Evolutionary conservation across 1,284 basidiomycete genomes (phyloP), one percentile per base, ranked within the genome.

Genomic region (Porogramme epimiltina): DNA sequence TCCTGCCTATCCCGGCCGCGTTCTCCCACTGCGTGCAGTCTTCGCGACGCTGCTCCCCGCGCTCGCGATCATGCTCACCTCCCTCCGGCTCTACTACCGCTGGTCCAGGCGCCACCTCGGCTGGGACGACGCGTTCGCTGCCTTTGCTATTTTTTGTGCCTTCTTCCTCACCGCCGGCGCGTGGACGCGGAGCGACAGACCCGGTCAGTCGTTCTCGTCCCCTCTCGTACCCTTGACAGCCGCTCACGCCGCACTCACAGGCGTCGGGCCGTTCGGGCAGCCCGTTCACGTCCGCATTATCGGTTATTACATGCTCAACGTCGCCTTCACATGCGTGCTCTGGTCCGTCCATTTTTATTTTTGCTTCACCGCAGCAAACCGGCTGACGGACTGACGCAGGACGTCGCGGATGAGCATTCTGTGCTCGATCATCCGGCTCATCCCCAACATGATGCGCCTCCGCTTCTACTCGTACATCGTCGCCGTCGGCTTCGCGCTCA

Each of bases 121-220:
- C 33, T 62, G 51, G 52, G 68, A 70, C 45, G 66, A 70, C 50
- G 68, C 62, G 2, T 70, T 66, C 62, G 64, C 62, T 9, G 56
- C 61, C 4, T 50, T 66, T 23, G 50, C 59, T 5, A 44, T 67
- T 19, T n/a, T 62, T 3, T 56, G 57, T 20, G 52, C 54, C 23
- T 45, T 62, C 34, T 56, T 66, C 45, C 37, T 65, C 42, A 47
- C 60, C 31, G 60, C 62, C 4, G 61, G 62, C 4, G 61, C 61
- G n/a, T 70, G 65, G 65, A 56, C 67, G 24, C 43, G 62, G 31
- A 62, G 63, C 22, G 63, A 65, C 43, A 56, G 52, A 28, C 60
- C 65, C 8, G 56, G 58, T 61, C 25, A 20, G 45, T n/a, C 46
- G 22, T 23, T 20, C 2, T 1, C 13, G 5, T 23, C 20, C 8